Percentiles rank a stretch among this genome's conserved stretches.
These are phyloP conservation scores for Pisolithus marmoratus DNA, from an alignment of 768 basidiomycete species.

Conservation along the genomic window DNA sequence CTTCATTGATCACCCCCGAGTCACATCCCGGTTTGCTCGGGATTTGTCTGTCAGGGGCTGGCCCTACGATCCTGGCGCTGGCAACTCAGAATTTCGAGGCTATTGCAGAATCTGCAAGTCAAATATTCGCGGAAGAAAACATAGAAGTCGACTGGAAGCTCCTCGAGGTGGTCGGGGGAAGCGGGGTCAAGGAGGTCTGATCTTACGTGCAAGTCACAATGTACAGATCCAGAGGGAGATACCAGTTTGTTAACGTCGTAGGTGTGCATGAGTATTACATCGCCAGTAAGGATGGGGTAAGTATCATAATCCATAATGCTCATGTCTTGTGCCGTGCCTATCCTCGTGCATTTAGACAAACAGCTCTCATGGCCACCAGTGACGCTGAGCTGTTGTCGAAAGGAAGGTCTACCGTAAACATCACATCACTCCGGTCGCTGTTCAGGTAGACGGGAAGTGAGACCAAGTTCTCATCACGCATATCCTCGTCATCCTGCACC, in stretches of 20 bases:
- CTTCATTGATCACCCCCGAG: slow-evolving; percentile 77
- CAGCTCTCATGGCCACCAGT: slow-evolving; percentile 80
- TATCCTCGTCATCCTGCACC: slow-evolving; percentile 55
- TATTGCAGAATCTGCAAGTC: slow-evolving; percentile 77
- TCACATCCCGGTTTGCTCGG: slow-evolving; percentile 94
- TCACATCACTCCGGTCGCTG: slow-evolving; percentile 78
- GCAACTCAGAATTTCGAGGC: slow-evolving; percentile 79
- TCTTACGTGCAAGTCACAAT: neutral
- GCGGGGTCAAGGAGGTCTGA: slow-evolving; percentile 22
- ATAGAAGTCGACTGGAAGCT: slow-evolving; percentile 91
- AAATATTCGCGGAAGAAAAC: slow-evolving; percentile 63
- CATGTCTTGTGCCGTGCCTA: slow-evolving; percentile 22
- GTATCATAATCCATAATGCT: slow-evolving; percentile 4
- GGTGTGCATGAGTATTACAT: slow-evolving; percentile 21
- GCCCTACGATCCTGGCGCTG: slow-evolving; percentile 94
- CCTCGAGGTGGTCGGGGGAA: slow-evolving; percentile 57
- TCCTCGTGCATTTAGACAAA: slow-evolving; percentile 82
- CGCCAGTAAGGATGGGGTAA: neutral
- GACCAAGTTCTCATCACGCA: slow-evolving; percentile 38
- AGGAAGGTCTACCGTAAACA: slow-evolving; percentile 85
- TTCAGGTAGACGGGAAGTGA: slow-evolving; percentile 93
- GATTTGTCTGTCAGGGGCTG: slow-evolving; percentile 96
- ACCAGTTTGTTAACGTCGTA: slow-evolving; percentile 10
- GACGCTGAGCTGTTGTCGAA: slow-evolving; percentile 63
- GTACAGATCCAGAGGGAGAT: neutral